phyloP scores from a whole-genome alignment of 2,329 filamentous ascomycete species.

The Apiospora saccharicola region DNA sequence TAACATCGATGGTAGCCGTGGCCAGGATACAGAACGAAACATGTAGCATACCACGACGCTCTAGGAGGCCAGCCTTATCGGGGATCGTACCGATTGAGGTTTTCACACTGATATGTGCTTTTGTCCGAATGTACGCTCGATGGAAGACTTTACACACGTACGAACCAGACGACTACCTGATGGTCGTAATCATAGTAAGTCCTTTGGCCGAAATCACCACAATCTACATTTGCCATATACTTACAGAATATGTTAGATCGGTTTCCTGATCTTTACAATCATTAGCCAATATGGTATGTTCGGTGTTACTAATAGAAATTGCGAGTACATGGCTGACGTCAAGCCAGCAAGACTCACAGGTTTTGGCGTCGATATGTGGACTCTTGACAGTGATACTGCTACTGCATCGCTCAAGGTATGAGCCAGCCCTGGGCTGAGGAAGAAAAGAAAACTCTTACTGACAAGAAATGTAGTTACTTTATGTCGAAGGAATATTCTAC shows the following conservation, averaged over 20 bases:
- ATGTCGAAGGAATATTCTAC: constrained; percentile 45
- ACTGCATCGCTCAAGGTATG: constrained; percentile 42
- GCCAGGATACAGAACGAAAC: constrained; percentile 42
- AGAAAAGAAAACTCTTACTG: neutral
- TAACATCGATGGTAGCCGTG: constrained; percentile 36
- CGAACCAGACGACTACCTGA: constrained; percentile 50
- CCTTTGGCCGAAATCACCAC: neutral
- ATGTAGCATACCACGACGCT: constrained; percentile 43
- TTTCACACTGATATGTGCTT: constrained; percentile 44
- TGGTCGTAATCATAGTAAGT: constrained; percentile 45
- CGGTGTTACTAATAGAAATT: no score
- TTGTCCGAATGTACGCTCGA: constrained; percentile 47
- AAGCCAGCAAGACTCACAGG: constrained; percentile 36
- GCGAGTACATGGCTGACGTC: constrained; percentile 23
- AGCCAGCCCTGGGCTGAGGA: neutral
- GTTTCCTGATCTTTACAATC: constrained; percentile 43
- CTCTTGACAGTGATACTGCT: constrained; percentile 38
- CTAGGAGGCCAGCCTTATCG: constrained; percentile 42
- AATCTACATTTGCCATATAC: neutral
- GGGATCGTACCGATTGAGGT: constrained; percentile 46
- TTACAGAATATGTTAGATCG: constrained; percentile 4
- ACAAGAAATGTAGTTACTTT: constrained; percentile 39
- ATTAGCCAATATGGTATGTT: constrained; percentile 43
- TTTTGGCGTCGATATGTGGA: constrained; percentile 50
- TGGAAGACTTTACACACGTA: constrained; percentile 42